Percentiles rank a stretch among this genome's conserved stretches.
These are phyloP conservation scores for Leucogyrophana mollusca DNA, from an alignment of 768 basidiomycete genomes.

Conservation along the genomic window DNA sequence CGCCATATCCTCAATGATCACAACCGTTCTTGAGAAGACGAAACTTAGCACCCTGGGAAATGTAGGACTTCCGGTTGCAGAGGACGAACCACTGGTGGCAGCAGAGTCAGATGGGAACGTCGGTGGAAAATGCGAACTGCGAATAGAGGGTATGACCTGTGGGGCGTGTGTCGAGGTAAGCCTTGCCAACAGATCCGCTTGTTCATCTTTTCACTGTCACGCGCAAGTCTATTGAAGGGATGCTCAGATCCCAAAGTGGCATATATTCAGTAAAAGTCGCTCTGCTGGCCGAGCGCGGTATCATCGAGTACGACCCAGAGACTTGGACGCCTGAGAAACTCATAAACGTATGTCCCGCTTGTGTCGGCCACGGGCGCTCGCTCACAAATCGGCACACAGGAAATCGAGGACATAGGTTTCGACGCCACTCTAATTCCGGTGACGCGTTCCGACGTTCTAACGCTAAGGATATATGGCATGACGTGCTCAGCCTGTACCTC, in stretches of 20 bases:
- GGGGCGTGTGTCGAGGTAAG: constrained; percentile 85
- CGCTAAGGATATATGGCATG: constrained; percentile 88
- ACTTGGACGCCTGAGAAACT: constrained; percentile 84
- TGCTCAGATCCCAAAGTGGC: constrained; percentile 82
- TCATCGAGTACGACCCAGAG: constrained; percentile 83
- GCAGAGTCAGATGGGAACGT: constrained; percentile 19
- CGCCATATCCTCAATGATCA: constrained; percentile 2
- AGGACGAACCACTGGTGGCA: constrained; percentile 20
- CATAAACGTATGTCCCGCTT: constrained; percentile 51
- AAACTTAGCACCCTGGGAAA: constrained; percentile 6
- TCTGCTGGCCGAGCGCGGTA: constrained; percentile 90
- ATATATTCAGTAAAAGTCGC: constrained; percentile 92
- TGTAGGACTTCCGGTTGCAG: constrained; percentile 14
- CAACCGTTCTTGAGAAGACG: constrained; percentile 5
- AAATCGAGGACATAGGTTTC: constrained; percentile 92
- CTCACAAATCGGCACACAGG: constrained; percentile 43
- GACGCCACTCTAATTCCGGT: constrained; percentile 79
- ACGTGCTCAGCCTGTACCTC: constrained; percentile 82
- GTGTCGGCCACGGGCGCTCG: not conserved
- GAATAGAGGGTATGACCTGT: constrained; percentile 91
- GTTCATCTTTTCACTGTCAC: not conserved
- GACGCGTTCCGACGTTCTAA: constrained; percentile 62
- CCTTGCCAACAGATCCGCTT: constrained; percentile 1
- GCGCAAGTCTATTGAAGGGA: constrained; percentile 81
- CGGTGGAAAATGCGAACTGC: constrained; percentile 66